Percentiles rank a stretch among this genome's conserved stretches.
Conservation (phyloP, 176 grass and related monocot species). For the Echinochloa phyllopogon region DNA sequence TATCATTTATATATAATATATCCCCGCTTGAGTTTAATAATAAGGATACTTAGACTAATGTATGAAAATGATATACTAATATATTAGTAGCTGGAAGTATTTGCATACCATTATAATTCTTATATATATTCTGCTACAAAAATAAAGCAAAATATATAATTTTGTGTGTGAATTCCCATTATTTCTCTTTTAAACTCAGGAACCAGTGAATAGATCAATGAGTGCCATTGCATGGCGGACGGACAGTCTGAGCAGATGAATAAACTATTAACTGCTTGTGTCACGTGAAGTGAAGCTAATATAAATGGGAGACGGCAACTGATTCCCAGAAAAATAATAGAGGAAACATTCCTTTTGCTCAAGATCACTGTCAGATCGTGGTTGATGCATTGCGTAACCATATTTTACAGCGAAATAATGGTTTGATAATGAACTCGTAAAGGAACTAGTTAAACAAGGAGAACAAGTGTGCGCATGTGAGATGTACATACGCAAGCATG, state of each 20-base stretch:
- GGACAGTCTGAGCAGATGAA: neutral
- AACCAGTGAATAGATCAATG: neutral
- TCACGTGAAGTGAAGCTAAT: neutral
- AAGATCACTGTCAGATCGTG: neutral
- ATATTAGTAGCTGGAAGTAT: too few relatives aligned
- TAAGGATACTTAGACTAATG: too few relatives aligned
- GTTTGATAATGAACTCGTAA: neutral
- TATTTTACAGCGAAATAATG: neutral
- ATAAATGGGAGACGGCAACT: neutral
- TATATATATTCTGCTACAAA: neutral
- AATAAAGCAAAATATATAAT: neutral
- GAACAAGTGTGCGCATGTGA: neutral
- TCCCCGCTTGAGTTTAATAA: too few relatives aligned
- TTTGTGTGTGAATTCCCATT: neutral
- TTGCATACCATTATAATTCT: neutral
- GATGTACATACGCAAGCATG: neutral
- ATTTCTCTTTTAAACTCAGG: neutral
- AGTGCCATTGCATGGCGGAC: neutral
- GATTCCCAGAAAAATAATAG: neutral
- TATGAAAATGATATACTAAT: too few relatives aligned
- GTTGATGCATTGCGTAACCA: neutral
- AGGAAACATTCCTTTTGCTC: constrained; percentile 23
- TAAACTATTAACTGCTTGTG: neutral
- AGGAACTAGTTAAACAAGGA: neutral
- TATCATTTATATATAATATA: too few relatives aligned